Conservation (phyloP, 176 grass and related monocot species). For the Triticum dicoccoides region DNA sequence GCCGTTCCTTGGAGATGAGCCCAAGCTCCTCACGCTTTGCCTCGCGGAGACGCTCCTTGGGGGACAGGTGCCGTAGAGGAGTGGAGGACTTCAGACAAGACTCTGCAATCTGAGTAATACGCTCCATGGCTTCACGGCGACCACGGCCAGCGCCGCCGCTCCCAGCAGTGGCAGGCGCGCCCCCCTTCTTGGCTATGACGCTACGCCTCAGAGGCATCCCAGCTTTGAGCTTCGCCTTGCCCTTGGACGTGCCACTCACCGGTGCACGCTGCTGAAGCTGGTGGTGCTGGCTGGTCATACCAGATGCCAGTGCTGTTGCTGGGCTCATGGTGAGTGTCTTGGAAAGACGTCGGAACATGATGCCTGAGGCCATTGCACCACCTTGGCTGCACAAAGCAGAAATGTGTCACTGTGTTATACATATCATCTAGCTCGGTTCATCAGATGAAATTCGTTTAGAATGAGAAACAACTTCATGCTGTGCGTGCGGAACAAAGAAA, state of each 20-base stretch:
- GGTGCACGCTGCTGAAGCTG: slow-evolving; percentile 44
- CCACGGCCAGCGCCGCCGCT: slow-evolving; percentile 27
- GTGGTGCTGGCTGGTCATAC: slow-evolving; percentile 22
- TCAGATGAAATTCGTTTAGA: no score
- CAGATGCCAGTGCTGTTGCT: slow-evolving; percentile 3
- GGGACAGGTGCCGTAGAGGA: slow-evolving; percentile 53
- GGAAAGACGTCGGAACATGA: slow-evolving; percentile 25
- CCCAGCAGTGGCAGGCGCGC: slow-evolving; percentile 19
- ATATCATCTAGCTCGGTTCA: background rate
- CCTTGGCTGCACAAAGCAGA: slow-evolving; percentile 1
- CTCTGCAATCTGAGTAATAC: slow-evolving; percentile 56
- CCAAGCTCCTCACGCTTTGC: slow-evolving; percentile 16
- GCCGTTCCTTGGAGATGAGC: slow-evolving; percentile 9
- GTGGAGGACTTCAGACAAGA: slow-evolving; percentile 74
- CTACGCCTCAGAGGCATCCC: slow-evolving; percentile 61
- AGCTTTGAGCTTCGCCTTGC: slow-evolving; percentile 73
- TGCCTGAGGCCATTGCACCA: slow-evolving; percentile 25
- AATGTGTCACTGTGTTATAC: background rate
- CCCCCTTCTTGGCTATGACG: slow-evolving; percentile 51
- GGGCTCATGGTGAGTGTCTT: slow-evolving; percentile 28
- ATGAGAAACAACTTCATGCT: no score
- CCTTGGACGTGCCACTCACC: slow-evolving; percentile 81
- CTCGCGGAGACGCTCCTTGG: slow-evolving; percentile 67
- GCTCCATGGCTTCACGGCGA: slow-evolving; percentile 53
- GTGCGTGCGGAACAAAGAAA: no score